Evolutionary conservation across 2,329 filamentous ascomycete genomes (phyloP).

Genomic region (Hypoxylon sp.): DNA sequence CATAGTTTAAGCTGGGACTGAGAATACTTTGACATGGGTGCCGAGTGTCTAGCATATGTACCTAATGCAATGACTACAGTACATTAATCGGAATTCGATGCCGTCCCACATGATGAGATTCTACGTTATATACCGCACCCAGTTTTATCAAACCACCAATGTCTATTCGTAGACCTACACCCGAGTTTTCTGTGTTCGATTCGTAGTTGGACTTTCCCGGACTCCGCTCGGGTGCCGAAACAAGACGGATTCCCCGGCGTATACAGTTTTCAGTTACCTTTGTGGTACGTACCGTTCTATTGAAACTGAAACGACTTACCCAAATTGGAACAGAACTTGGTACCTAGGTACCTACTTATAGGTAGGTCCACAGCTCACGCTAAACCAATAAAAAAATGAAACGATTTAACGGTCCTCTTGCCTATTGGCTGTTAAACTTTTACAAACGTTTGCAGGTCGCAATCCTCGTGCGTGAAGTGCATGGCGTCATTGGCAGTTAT

Average conservation of each 20-base stretch:
- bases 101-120: background rate
- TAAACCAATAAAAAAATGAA: background rate
- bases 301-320: background rate
- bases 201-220: background rate
- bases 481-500: conserved; percentile 26
- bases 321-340: background rate
- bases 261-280: background rate
- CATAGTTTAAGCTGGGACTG: no score
- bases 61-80: background rate
- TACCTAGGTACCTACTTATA: no score
- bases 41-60: background rate
- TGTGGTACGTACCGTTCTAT: background rate
- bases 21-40: background rate
- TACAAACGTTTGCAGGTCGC: background rate
- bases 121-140: background rate
- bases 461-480: conserved; percentile 12
- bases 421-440: background rate
- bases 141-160: background rate
- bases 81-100: background rate
- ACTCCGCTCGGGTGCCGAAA: background rate
- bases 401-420: background rate
- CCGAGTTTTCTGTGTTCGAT: background rate
- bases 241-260: background rate
- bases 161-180: background rate
- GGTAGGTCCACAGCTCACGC: background rate